A percentile compares a stretch with the other conserved stretches of the same genome.
Conservation (phyloP, 2,329 filamentous ascomycete species). For the Colletotrichum higginsianum region DNA sequence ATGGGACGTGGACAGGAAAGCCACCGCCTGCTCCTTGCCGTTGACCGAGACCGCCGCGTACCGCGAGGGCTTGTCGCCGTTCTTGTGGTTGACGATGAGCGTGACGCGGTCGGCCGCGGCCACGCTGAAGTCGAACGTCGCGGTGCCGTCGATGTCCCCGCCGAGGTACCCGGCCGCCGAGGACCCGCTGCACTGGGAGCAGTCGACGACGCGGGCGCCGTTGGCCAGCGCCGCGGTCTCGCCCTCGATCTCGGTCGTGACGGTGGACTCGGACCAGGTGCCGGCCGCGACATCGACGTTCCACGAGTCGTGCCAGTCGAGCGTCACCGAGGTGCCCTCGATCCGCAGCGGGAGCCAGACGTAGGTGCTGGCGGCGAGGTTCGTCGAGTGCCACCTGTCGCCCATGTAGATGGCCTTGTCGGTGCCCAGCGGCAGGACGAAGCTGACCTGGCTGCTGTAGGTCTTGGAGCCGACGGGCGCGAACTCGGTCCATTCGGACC, state of each 20-base stretch:
- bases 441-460: slow-evolving; percentile 73
- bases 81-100: slow-evolving; percentile 68
- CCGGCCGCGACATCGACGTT: slow-evolving; percentile 60
- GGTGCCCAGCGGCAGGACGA: slow-evolving; percentile 63
- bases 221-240: slow-evolving; percentile 62
- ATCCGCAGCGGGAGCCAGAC: slow-evolving; percentile 75
- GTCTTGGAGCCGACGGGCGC: slow-evolving; percentile 70
- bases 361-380: slow-evolving; percentile 74
- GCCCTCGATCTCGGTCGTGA: slow-evolving; percentile 66
- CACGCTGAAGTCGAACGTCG: slow-evolving; percentile 65
- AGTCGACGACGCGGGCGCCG: slow-evolving; percentile 62
- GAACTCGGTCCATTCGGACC: slow-evolving; percentile 73
- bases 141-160: slow-evolving; percentile 59
- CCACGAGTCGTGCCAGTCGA: slow-evolving; percentile 71
- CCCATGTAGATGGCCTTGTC: slow-evolving; percentile 72
- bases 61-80: slow-evolving; percentile 67
- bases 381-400: slow-evolving; percentile 75
- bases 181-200: slow-evolving; percentile 65
- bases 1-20: slow-evolving; percentile 67
- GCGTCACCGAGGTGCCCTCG: slow-evolving; percentile 64
- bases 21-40: slow-evolving; percentile 63
- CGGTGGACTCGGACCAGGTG: slow-evolving; percentile 59
- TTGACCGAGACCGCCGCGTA: slow-evolving; percentile 71
- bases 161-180: slow-evolving; percentile 70
- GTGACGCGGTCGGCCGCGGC: slow-evolving; percentile 62